Base-by-base conservation (phyloP, 306 rosid species). In the Dicorynia guianensis region DNA sequence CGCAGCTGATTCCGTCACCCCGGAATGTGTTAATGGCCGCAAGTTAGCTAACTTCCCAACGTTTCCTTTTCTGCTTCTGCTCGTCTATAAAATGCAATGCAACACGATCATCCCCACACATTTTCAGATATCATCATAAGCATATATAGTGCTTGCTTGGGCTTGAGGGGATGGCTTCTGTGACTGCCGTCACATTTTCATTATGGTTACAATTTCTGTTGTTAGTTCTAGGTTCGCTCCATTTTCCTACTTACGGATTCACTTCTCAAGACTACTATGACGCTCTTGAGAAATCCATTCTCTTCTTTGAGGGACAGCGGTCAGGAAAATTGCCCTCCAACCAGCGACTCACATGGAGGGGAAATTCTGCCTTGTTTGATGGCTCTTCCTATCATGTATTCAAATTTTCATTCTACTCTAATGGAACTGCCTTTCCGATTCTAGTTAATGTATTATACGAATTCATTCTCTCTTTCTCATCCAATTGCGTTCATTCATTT, bases 221-320 rank as follows among this genome's bases (percentile, higher is more conserved):
- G 12, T 39, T 69, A 25, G 13, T 56, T 48, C 71, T 82, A 14
- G 70, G 62, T 67, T 81, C 76, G 7, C 42, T 85, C 11, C 4
- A 46, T 69, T 69, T 80, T 47, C 18, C 42, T 61, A 67, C 75
- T 81, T 64, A 61, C 56, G 89, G 83, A 30, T 93, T 93, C 87
- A 88, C 94, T 61, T 35, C 87, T 15, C 76, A 77, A 67, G 87
- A 91, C 2, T 91, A 93, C 80, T 46, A 76, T 0, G 82, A 84
- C 4, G 97, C 98, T 64, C 96, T 93, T 52, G 83, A 78, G 40
- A 89, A 93, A 64, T 91, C 96, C 67, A 89, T 93, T 76, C 96
- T 89, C 75, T 93, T 91, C 85, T 93, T 88, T 25, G 93, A 91
- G 79, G 97, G 97, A 0, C 97, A 91, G 74, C 72, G 98, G 3